Evolutionary conservation across 306 rosid genomes (phyloP).

Genomic region (Lagenaria siceraria): DNA sequence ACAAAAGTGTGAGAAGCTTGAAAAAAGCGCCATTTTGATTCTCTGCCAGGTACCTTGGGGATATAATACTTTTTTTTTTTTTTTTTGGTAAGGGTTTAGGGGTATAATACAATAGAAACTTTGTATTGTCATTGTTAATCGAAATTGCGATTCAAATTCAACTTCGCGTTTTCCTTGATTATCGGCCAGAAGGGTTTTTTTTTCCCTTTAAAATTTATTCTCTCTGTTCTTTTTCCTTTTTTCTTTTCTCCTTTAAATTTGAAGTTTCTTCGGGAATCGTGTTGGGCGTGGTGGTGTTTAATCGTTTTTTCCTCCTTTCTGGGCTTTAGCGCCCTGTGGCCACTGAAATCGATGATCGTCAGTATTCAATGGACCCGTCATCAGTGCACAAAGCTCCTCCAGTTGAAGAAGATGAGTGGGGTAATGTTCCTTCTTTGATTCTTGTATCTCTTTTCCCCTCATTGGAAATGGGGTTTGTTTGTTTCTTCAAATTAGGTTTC

Average conservation of each 20-base stretch:
- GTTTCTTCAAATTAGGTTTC: neutral
- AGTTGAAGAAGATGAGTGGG: conserved; percentile 77
- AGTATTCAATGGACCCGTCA: conserved; percentile 64
- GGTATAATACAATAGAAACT: neutral
- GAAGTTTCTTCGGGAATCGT: neutral
- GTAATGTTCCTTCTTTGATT: conserved; percentile 22
- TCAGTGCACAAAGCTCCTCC: conserved; percentile 38
- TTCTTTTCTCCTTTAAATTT: neutral
- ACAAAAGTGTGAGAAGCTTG: neutral
- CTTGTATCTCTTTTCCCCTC: neutral
- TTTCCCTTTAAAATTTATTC: neutral
- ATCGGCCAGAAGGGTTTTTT: neutral
- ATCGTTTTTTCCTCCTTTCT: conserved; percentile 9
- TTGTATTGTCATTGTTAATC: neutral
- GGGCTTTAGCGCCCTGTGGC: conserved; percentile 69
- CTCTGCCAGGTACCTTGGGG: neutral
- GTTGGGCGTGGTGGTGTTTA: conserved; percentile 9
- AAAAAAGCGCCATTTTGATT: neutral
- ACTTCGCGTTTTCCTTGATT: neutral
- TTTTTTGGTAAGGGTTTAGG: too few relatives aligned
- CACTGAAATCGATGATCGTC: conserved; percentile 73
- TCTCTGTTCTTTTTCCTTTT: neutral
- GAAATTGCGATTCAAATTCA: neutral
- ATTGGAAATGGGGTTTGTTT: neutral
- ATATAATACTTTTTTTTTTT: too few relatives aligned